Conservation (phyloP, 148 eudicot species). For the Rhododendron griersonianum region DNA sequence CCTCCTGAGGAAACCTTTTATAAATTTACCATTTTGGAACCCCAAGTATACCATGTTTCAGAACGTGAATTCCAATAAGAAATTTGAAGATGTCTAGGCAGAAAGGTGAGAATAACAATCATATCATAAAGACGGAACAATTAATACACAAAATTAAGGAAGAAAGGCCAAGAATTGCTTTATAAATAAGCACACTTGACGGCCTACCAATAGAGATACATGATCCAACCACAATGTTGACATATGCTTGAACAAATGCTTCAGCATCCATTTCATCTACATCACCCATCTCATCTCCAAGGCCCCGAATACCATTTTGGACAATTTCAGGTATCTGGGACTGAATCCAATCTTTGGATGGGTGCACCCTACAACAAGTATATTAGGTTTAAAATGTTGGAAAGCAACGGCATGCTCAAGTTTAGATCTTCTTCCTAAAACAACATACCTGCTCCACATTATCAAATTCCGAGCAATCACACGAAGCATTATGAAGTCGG, state of each 20-base stretch:
- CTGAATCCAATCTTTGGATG: slow-evolving; percentile 82
- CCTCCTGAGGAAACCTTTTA: background rate
- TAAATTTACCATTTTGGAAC: background rate
- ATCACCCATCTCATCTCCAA: slow-evolving; percentile 57
- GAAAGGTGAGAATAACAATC: background rate
- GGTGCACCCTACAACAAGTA: slow-evolving; percentile 52
- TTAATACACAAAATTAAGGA: background rate
- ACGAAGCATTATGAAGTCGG: slow-evolving; percentile 95
- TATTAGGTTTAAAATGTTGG: background rate
- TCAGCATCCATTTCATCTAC: slow-evolving; percentile 70
- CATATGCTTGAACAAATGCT: slow-evolving; percentile 85
- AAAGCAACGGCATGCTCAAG: background rate
- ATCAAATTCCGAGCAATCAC: slow-evolving; percentile 90
- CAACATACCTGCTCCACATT: slow-evolving; percentile 85
- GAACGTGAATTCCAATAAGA: background rate
- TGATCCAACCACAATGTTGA: slow-evolving; percentile 83
- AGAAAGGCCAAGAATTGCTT: background rate
- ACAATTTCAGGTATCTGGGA: slow-evolving; percentile 84
- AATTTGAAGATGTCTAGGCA: background rate
- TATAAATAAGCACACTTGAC: background rate
- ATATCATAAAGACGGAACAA: background rate
- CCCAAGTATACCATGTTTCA: background rate
- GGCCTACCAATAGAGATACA: slow-evolving; percentile 91
- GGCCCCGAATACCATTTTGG: slow-evolving; percentile 49
- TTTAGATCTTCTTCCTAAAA: background rate